phyloP scores from a whole-genome alignment of 805 yeast species.

The Clavispora asparagi region DNA sequence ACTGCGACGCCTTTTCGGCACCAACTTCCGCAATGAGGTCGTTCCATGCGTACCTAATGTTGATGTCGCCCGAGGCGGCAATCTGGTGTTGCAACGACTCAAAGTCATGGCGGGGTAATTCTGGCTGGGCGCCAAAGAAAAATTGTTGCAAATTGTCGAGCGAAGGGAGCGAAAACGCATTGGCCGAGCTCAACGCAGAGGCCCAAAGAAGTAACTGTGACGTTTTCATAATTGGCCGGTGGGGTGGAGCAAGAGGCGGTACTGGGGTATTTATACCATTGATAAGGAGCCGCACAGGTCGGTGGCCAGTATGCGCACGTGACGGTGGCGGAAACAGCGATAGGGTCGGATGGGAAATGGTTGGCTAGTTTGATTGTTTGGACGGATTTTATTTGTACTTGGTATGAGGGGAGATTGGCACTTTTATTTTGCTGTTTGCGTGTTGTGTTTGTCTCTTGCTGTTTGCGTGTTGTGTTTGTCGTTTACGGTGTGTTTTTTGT shows the following conservation, averaged over 20 bases:
- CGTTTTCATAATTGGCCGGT: neutral
- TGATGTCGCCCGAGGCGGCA: neutral
- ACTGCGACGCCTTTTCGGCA: neutral
- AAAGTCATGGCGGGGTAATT: neutral
- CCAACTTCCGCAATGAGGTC: slow-evolving; percentile 3
- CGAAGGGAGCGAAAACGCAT: slow-evolving; percentile 2
- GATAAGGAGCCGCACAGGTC: neutral
- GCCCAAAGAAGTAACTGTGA: neutral
- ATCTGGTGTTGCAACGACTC: neutral
- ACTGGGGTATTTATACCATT: neutral
- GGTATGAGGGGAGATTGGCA: no score
- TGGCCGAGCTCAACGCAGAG: slow-evolving; percentile 1
- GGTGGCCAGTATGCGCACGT: neutral
- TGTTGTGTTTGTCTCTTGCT: no score
- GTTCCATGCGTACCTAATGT: slow-evolving; percentile 3
- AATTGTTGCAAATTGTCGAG: neutral
- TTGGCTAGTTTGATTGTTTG: no score
- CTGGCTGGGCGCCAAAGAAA: neutral
- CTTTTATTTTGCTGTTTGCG: no score
- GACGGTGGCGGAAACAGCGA: neutral
- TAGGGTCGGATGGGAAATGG: no score
- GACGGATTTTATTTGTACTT: no score
- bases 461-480: no score
- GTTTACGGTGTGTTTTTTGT: no score
- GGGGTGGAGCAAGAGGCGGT: neutral